Percentiles rank a stretch among this genome's conserved stretches.
Evolutionary conservation across 1,284 basidiomycete species (phyloP).

Genomic region (Somion occarium): DNA sequence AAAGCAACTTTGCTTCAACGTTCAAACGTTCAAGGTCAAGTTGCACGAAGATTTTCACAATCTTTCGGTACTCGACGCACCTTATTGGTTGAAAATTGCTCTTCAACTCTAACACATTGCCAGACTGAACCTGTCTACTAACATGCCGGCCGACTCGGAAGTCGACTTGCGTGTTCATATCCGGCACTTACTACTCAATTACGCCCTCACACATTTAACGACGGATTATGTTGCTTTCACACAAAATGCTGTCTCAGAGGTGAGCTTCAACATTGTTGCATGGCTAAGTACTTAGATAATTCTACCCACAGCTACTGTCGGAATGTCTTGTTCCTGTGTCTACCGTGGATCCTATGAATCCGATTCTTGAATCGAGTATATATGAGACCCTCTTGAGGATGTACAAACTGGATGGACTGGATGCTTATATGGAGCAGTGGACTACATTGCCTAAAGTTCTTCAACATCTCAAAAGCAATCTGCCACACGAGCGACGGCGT

Average conservation of each 20-base stretch:
- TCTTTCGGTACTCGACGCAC: no score
- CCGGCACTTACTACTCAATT: slow-evolving; percentile 46
- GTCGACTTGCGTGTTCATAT: slow-evolving; percentile 42
- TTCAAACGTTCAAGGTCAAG: no score
- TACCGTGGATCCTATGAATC: slow-evolving; percentile 42
- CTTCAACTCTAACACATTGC: no score
- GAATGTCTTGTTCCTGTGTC: slow-evolving; percentile 39
- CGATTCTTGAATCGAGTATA: slow-evolving; percentile 34
- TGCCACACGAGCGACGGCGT: slow-evolving; percentile 20
- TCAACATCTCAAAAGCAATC: slow-evolving; percentile 32
- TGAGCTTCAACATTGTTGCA: slow-evolving; percentile 15
- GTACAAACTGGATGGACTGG: slow-evolving; percentile 31
- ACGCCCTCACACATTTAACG: slow-evolving; percentile 49
- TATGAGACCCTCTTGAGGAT: slow-evolving; percentile 43
- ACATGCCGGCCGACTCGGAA: no score
- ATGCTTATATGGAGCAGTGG: slow-evolving; percentile 42
- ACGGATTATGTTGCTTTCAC: slow-evolving; percentile 53
- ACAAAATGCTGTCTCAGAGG: slow-evolving; percentile 42
- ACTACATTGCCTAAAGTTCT: slow-evolving; percentile 32
- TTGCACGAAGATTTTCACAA: no score
- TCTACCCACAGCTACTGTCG: slow-evolving; percentile 36
- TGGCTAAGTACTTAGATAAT: background rate
- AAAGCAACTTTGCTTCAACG: no score
- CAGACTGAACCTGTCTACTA: no score
- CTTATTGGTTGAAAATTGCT: no score